Percentiles rank a stretch among this genome's conserved stretches.
Evolutionary conservation across 495 filamentous ascomycete genomes (phyloP).

Genomic region (Polyplosphaeria fusca): DNA sequence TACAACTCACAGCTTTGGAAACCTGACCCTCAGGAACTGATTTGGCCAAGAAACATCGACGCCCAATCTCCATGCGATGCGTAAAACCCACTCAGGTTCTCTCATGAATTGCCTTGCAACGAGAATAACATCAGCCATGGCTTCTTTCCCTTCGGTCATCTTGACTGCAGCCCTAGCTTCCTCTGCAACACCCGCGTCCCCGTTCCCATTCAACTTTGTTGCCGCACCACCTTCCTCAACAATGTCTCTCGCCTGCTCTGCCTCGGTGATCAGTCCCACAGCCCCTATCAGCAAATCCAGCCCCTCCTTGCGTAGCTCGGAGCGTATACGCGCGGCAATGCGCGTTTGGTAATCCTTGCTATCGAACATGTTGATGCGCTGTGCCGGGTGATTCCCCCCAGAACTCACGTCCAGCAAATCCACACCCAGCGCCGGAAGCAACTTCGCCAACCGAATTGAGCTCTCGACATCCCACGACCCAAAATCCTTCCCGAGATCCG

Average conservation of each 20-base stretch:
- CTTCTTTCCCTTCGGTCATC: slow-evolving; percentile 23
- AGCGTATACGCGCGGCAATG: slow-evolving; percentile 47
- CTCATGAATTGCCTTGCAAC: slow-evolving; percentile 31
- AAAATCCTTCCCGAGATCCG: slow-evolving; percentile 38
- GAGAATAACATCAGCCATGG: slow-evolving; percentile 27
- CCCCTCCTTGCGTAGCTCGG: slow-evolving; percentile 60
- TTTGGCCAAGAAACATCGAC: slow-evolving; percentile 25
- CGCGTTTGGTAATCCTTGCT: slow-evolving; percentile 64
- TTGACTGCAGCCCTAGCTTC: slow-evolving; percentile 22
- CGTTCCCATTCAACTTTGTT: not conserved
- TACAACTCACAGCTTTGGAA: slow-evolving; percentile 23
- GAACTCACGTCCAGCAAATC: slow-evolving; percentile 64
- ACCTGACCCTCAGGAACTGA: slow-evolving; percentile 28
- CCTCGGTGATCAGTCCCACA: slow-evolving; percentile 62
- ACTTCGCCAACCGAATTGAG: slow-evolving; percentile 52
- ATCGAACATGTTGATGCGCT: slow-evolving; percentile 51
- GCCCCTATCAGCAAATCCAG: slow-evolving; percentile 50
- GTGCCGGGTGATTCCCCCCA: slow-evolving; percentile 57
- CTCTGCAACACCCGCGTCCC: slow-evolving; percentile 4
- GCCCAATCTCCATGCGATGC: slow-evolving; percentile 23
- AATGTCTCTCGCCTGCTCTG: slow-evolving; percentile 50
- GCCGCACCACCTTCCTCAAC: slow-evolving; percentile 13
- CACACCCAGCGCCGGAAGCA: slow-evolving; percentile 54
- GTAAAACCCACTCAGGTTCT: slow-evolving; percentile 31
- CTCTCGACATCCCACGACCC: slow-evolving; percentile 58